Base-by-base conservation (phyloP, 2,329 filamentous ascomycete species). In the Epichloe typhina region DNA sequence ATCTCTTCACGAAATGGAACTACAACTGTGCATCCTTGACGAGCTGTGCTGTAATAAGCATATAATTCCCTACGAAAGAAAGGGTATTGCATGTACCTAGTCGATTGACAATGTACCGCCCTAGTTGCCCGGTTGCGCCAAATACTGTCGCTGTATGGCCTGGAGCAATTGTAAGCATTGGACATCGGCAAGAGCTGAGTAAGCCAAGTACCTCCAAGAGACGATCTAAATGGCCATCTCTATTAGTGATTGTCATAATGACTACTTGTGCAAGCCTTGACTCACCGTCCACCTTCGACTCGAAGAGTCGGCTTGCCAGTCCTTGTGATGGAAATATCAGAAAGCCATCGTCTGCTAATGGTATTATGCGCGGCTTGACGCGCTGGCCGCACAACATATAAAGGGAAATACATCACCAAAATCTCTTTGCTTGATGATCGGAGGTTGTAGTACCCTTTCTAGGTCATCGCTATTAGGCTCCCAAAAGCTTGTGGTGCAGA, bases 71-170 rank as follows among this genome's bases (percentile, higher is more conserved):
- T 3, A 5, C 21, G 9, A 15, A 5, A 4, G 9, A 15, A 35
- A 31, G 26, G 8, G 12, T 50, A 5, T 40, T 46, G 33, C 23
- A 54, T 69, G 57, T 66, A 77, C 89, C 89, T 65, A 98, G 78
- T 68, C 88, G 81, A 73, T 96, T 95, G 65, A 98, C 93, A 65
- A 98, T 95, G 69, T 98, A 98, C 66, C 93, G 83, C 65, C 93
- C 93, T 51, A 98, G 74, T 68, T 95, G 91, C 57, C 93, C 93
- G 55, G 90, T 96, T 64, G 93, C 93, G 71, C 93, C 93, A 72
- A 98, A 98, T 62, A 98, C 91, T 53, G 93, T 98, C 55, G 87
- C 91, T 56, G 90, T 96, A 72, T 97, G 89, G 59, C 91, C 91
- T 88, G 69, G 59, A 53, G 49, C 47, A 53, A 54, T 53, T 52